phyloP scores from a whole-genome alignment of 768 basidiomycete species.

The Collybia sordida region DNA sequence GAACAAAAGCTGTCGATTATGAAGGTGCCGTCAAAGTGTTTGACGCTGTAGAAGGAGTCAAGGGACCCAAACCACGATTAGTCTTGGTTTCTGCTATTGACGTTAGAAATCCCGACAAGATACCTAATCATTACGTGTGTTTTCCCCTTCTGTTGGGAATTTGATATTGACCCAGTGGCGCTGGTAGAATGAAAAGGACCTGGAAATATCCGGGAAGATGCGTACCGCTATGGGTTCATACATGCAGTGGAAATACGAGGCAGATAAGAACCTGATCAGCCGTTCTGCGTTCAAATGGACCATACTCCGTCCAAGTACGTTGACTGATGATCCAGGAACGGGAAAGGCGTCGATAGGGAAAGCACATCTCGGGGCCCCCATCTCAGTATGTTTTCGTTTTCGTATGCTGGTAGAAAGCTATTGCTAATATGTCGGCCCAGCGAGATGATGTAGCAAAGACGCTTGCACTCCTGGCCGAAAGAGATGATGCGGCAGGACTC shows the following conservation, averaged over 20 bases:
- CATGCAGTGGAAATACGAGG: conserved; percentile 50
- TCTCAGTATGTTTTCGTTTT: conserved; percentile 41
- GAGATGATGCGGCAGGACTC: conserved; percentile 54
- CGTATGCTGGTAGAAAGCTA: neutral
- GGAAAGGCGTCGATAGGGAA: conserved; percentile 52
- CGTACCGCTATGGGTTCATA: conserved; percentile 42
- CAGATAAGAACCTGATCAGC: conserved; percentile 43
- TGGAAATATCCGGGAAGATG: conserved; percentile 35
- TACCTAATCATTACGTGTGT: conserved; percentile 53
- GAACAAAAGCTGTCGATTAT: conserved; percentile 58
- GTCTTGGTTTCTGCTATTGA: conserved; percentile 63
- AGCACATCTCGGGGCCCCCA: conserved; percentile 42
- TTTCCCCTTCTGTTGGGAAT: neutral
- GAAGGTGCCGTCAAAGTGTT: conserved; percentile 69
- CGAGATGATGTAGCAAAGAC: conserved; percentile 53
- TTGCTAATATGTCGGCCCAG: neutral
- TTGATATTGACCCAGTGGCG: neutral
- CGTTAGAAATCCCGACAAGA: conserved; percentile 45
- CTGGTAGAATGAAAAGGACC: conserved; percentile 43
- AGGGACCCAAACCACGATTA: conserved; percentile 46
- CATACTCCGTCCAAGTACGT: conserved; percentile 57
- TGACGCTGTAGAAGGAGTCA: conserved; percentile 59
- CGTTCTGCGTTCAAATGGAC: conserved; percentile 63
- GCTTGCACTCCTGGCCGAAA: conserved; percentile 44
- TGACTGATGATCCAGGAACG: conserved; percentile 48